These are phyloP conservation scores for Penicillium salamii DNA, from an alignment of 495 filamentous ascomycete genomes.

Conservation along the genomic window DNA sequence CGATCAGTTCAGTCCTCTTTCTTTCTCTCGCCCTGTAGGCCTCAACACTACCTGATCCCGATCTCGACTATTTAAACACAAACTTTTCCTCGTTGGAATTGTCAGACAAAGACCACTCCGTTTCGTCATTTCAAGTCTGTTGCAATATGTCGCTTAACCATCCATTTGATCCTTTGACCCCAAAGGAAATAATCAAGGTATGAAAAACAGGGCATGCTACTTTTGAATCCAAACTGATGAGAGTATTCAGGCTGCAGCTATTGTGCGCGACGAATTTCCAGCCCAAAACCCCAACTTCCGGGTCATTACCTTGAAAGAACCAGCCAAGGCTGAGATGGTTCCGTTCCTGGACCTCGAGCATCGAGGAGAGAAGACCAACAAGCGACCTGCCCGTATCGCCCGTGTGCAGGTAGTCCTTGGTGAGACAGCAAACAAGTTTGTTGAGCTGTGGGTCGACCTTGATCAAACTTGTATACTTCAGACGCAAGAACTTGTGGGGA, in stretches of 20 bases:
- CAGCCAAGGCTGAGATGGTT: conserved; percentile 25
- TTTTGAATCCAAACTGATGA: neutral
- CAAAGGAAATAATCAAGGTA: conserved; percentile 24
- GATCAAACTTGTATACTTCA: conserved; percentile 4
- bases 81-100: too few relatives aligned
- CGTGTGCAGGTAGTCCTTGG: conserved; percentile 18
- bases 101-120: too few relatives aligned
- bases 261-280: conserved; percentile 5
- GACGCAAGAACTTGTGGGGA: conserved; percentile 18
- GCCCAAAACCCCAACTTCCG: conserved; percentile 14
- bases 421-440: conserved; percentile 11
- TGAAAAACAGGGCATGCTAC: neutral
- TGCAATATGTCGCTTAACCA: conserved; percentile 3
- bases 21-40: too few relatives aligned
- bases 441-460: conserved; percentile 19
- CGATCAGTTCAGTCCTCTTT: too few relatives aligned
- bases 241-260: conserved; percentile 10
- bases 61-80: too few relatives aligned
- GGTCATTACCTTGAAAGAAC: conserved; percentile 27
- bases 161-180: conserved; percentile 27
- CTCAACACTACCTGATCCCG: too few relatives aligned
- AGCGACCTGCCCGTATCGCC: conserved; percentile 17
- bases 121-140: too few relatives aligned
- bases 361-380: neutral
- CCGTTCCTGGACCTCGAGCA: conserved; percentile 24